phyloP scores from a whole-genome alignment of 495 filamentous ascomycete genomes.

The Cryomyces minteri region DNA sequence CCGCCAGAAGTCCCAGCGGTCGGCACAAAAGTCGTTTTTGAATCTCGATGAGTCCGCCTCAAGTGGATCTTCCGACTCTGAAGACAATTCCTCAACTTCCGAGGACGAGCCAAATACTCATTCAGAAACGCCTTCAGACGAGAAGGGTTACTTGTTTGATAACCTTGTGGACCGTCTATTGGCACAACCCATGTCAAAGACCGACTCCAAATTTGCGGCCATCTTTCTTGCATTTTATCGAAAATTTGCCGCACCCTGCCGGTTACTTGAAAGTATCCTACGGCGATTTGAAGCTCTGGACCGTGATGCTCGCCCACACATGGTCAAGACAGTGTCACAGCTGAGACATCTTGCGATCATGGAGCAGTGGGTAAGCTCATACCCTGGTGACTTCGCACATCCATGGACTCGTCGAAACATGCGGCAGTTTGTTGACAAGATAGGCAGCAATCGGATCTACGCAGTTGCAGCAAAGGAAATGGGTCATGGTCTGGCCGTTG shows the following conservation, averaged over 20 bases:
- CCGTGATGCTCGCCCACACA: constrained; percentile 31
- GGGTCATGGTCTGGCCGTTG: constrained; percentile 39
- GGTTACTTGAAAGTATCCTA: constrained; percentile 56
- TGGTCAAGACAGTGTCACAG: constrained; percentile 61
- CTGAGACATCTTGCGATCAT: constrained; percentile 67
- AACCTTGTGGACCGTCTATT: constrained; percentile 79
- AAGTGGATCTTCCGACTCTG: constrained; percentile 6
- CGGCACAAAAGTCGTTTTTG: constrained; percentile 11
- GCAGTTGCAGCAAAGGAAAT: constrained; percentile 73
- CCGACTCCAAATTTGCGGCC: constrained; percentile 66
- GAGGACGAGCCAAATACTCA: neutral
- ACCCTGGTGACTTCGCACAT: constrained; percentile 83
- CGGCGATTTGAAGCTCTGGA: constrained; percentile 46
- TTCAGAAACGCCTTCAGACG: constrained; percentile 7
- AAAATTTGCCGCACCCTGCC: constrained; percentile 69
- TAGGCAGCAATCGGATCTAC: constrained; percentile 56
- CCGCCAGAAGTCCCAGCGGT: neutral
- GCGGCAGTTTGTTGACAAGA: constrained; percentile 46
- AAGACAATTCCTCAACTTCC: constrained; percentile 1
- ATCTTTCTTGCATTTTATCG: constrained; percentile 91
- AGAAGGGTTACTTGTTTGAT: constrained; percentile 43
- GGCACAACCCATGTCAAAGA: constrained; percentile 60
- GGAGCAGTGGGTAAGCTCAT: constrained; percentile 73
- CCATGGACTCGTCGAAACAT: constrained; percentile 53
- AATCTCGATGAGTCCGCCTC: constrained; percentile 20